Evolutionary conservation across 1,284 basidiomycete genomes (phyloP).

Genomic region (Inonotus hispidus): DNA sequence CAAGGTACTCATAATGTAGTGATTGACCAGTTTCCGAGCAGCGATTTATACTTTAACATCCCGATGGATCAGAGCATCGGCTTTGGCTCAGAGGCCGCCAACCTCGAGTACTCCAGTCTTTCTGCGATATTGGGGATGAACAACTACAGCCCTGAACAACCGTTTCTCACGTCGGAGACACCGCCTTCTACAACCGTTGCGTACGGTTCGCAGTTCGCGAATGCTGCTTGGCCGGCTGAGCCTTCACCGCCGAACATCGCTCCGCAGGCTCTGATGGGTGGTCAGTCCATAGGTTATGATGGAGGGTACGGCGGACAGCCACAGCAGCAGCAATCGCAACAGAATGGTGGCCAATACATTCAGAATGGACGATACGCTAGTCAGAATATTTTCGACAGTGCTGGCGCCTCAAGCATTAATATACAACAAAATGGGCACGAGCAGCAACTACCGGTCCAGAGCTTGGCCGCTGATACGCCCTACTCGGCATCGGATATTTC

Average conservation of each 20-base stretch:
- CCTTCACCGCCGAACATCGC: constrained; percentile 28
- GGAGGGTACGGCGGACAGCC: constrained; percentile 23
- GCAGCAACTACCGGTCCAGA: constrained; percentile 8
- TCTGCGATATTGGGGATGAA: constrained; percentile 80
- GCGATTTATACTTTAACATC: constrained; percentile 57
- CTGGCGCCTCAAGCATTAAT: constrained; percentile 5
- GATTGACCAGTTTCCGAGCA: constrained; percentile 47
- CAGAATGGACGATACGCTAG: constrained; percentile 3
- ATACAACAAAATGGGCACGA: constrained; percentile 15
- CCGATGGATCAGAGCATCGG: constrained; percentile 58
- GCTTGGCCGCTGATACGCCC: not conserved
- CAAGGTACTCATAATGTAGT: constrained; percentile 4
- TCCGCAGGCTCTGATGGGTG: constrained; percentile 16
- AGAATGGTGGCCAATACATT: constrained; percentile 2
- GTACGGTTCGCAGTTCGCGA: constrained; percentile 29
- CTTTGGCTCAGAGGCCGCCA: constrained; percentile 84
- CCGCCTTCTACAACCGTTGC: constrained; percentile 21
- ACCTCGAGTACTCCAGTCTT: constrained; percentile 88
- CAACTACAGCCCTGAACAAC: constrained; percentile 44
- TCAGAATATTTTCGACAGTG: not conserved
- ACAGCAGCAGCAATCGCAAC: constrained; percentile 10
- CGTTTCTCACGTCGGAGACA: constrained; percentile 38
- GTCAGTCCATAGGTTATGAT: constrained; percentile 23
- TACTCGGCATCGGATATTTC: constrained; percentile 5
- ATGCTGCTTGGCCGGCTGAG: constrained; percentile 43